A percentile compares a stretch with the other conserved stretches of the same genome.
Conservation (phyloP, 108 stramenopile genomes). For the Aurantiochytrium sp. region DNA sequence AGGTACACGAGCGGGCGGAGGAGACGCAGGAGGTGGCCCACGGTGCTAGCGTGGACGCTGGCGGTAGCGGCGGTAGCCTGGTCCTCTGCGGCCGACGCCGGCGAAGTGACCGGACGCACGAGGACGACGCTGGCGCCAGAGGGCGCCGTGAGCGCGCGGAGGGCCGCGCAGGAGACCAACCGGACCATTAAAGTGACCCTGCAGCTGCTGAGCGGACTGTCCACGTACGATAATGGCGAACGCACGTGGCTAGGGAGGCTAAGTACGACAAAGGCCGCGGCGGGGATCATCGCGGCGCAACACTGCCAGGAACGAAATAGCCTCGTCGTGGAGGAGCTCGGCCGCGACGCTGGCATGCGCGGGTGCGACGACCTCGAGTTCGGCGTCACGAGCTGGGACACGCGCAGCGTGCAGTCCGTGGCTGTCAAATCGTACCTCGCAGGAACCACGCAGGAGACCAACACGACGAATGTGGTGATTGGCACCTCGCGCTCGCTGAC, state of each 20-base stretch:
- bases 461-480: not conserved
- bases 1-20: no score
- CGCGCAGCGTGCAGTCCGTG: not conserved
- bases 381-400: not conserved
- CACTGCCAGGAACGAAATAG: not conserved
- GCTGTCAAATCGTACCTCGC: constrained; percentile 16
- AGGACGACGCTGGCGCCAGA: no score
- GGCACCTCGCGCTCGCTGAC: not conserved
- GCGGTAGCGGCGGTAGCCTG: no score
- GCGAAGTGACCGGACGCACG: no score
- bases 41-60: no score
- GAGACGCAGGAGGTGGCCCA: no score
- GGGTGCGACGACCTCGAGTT: not conserved
- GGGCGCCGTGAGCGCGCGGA: no score
- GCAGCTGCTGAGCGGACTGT: not conserved
- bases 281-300: not conserved
- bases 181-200: not conserved
- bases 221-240: not conserved
- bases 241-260: not conserved
- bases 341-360: not conserved
- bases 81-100: no score
- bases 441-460: not conserved
- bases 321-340: not conserved
- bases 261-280: not conserved
- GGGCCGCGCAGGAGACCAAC: no score